These are phyloP conservation scores for Citrus medica DNA, from an alignment of 345 rosid species.

Conservation along the genomic window DNA sequence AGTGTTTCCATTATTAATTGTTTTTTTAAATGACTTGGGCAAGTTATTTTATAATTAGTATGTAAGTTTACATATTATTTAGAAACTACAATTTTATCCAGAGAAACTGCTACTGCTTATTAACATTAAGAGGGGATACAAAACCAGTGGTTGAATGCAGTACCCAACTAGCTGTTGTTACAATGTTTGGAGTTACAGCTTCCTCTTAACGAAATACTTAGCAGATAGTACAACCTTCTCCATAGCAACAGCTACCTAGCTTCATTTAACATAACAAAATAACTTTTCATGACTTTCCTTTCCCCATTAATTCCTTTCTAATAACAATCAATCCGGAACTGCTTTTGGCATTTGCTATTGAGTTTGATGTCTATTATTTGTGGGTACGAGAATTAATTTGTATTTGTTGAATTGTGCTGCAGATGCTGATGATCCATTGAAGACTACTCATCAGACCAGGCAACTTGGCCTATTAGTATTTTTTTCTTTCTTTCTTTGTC, in stretches of 20 bases:
- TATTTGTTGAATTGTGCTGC: conserved; percentile 18
- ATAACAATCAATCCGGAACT: conserved; percentile 37
- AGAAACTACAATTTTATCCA: too few species aligned
- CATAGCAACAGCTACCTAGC: conserved; percentile 64
- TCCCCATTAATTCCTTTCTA: conserved; percentile 84
- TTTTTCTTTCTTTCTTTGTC: background rate
- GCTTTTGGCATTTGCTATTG: conserved; percentile 3
- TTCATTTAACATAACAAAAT: conserved; percentile 72
- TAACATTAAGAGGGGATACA: too few species aligned
- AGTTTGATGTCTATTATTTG: background rate
- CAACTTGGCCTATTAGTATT: conserved; percentile 85
- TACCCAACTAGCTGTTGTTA: too few species aligned
- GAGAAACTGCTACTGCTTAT: too few species aligned
- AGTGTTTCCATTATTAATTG: too few species aligned
- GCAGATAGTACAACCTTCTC: too few species aligned
- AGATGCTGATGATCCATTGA: conserved; percentile 94
- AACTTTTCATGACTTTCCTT: conserved; percentile 23
- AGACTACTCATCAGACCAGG: conserved; percentile 92
- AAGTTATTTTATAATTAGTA: too few species aligned
- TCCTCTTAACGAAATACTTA: conserved; percentile 27
- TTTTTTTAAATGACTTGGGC: too few species aligned
- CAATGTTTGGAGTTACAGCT: background rate
- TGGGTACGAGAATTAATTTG: background rate
- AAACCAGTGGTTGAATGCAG: too few species aligned
- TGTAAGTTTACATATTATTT: too few species aligned